Evolutionary conservation across 1,284 basidiomycete genomes (phyloP).

Genomic region (Austropuccinia psidii): DNA sequence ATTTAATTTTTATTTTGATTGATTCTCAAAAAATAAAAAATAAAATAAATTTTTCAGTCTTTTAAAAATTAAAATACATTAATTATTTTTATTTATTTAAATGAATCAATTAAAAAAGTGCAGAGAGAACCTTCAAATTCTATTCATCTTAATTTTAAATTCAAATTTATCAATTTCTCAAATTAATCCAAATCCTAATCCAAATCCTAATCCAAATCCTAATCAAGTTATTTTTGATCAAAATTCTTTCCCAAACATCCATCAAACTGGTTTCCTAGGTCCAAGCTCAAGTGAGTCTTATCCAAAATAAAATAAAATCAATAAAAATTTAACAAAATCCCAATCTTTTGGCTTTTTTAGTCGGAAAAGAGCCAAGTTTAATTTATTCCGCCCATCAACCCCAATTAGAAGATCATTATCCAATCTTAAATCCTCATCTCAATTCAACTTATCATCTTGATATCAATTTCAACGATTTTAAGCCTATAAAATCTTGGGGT

Average conservation of each 20-base stretch:
- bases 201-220: too few relatives aligned
- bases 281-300: background rate
- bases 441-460: background rate
- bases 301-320: background rate
- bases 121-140: too few relatives aligned
- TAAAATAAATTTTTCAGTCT: too few relatives aligned
- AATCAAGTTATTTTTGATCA: too few relatives aligned
- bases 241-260: background rate
- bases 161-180: too few relatives aligned
- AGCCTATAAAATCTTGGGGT: background rate
- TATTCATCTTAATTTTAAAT: too few relatives aligned
- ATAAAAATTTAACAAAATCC: background rate
- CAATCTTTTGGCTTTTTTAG: background rate
- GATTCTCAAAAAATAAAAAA: too few relatives aligned
- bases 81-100: too few relatives aligned
- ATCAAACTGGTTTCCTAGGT: slow-evolving; percentile 1
- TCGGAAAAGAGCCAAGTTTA: slow-evolving; percentile 2
- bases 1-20: too few relatives aligned
- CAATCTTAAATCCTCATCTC: slow-evolving; percentile 13
- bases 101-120: too few relatives aligned
- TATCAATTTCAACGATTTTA: background rate
- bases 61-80: too few relatives aligned
- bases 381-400: background rate
- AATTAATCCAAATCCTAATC: too few relatives aligned
- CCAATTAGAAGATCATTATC: background rate